These are phyloP conservation scores for Pseudogymnoascus sp. DNA, from an alignment of 2,329 filamentous ascomycete genomes.

Conservation along the genomic window DNA sequence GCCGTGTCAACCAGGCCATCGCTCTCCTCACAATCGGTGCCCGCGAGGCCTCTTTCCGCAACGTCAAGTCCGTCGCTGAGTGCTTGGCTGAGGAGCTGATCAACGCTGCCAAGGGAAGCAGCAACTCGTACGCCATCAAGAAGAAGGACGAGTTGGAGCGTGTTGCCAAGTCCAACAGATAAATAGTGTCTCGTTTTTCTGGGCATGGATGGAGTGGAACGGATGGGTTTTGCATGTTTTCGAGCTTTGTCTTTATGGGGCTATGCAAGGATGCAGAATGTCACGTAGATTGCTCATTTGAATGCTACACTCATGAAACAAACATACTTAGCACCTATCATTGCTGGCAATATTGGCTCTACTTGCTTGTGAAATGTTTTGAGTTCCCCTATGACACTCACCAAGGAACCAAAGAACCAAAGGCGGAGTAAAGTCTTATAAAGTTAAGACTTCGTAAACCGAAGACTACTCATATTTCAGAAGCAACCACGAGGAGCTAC, in stretches of 20 bases:
- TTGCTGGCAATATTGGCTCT: neutral
- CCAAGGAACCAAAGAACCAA: too few species aligned
- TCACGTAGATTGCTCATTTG: constrained; percentile 25
- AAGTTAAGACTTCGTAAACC: too few species aligned
- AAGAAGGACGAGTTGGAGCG: constrained; percentile 99
- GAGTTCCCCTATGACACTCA: neutral
- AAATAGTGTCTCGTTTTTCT: constrained; percentile 44
- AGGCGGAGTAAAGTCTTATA: too few species aligned
- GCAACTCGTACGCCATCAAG: constrained; percentile 99
- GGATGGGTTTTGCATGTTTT: constrained; percentile 16
- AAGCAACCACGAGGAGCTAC: neutral
- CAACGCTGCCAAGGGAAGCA: constrained; percentile 99
- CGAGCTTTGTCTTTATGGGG: constrained; percentile 25
- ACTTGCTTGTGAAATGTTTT: neutral
- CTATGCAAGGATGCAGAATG: constrained; percentile 26
- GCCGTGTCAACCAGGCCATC: constrained; percentile 99
- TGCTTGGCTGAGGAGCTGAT: constrained; percentile 99
- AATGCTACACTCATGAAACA: constrained; percentile 18
- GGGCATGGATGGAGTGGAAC: constrained; percentile 20
- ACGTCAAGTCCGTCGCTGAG: constrained; percentile 99
- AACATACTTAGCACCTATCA: constrained; percentile 7
- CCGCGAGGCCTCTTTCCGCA: constrained; percentile 97
- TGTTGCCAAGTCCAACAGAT: constrained; percentile 99
- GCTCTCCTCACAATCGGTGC: constrained; percentile 98
- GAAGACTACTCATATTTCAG: neutral